Evolutionary conservation across 2,329 filamentous ascomycete genomes (phyloP), one percentile per base, ranked within the genome.

Genomic region (Hortaea werneckii): DNA sequence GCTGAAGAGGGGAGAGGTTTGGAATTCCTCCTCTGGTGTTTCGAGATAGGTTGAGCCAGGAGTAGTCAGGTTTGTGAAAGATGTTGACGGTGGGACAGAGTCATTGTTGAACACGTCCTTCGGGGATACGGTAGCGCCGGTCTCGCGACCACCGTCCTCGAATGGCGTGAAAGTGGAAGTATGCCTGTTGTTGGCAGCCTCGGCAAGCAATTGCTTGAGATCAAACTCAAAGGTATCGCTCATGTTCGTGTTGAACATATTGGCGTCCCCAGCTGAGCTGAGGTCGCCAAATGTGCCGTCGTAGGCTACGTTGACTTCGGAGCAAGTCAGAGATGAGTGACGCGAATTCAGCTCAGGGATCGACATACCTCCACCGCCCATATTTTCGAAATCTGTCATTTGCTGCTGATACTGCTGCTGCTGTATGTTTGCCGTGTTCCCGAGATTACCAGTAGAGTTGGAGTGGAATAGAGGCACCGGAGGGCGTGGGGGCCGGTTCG

Each of bases 61-160:
- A 49, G 88, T 92, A 47, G 87, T 94, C 66, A 95, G 62, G 52
- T 87, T 81, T 32, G 88, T 94, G 61, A 92, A 80, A 30, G 85
- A 81, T 40, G 82, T 76, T 2, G 88, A 94, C 60, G 86, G 86
- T 29, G 88, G 88, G 34, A 87, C 80, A 51, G 87, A 94, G 48
- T 76, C 73, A 58, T 85, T 79, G 55, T 80, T 78, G 57, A 89
- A 73, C 54, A 94, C 73, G 59, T 95, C 87, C 65, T 85, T 82
- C 13, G 88, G 88, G 50, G 88, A 95, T 51, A 95, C 78, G 37
- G 88, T 95, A 49, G 64, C 65, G 52, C 65, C 65, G 50, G 64
- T 63, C n/a, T 54, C 50, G 29, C 13, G 10, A 48, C 40, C 45
- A 37, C 46, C 43, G 57, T 67, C 59, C 59, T 73, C 74, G 63